phyloP scores from a whole-genome alignment of 2,329 filamentous ascomycete genomes.

The Zarea fungicola region DNA sequence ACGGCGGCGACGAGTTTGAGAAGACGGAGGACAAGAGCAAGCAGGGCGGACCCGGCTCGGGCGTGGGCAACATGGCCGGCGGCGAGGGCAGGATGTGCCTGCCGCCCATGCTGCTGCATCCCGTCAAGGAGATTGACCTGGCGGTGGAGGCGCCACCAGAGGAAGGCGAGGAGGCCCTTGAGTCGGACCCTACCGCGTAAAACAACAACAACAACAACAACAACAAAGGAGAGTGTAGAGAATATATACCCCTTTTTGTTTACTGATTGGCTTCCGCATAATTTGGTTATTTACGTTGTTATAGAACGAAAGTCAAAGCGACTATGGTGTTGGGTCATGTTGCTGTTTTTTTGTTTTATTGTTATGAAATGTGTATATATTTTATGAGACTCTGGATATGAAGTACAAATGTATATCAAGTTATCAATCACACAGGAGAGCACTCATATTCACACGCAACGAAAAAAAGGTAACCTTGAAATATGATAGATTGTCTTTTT shows the following conservation, averaged over 20 bases:
- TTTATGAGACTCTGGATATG: background rate
- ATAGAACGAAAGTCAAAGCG: background rate
- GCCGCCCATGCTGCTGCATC: constrained; percentile 84
- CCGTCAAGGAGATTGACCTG: constrained; percentile 70
- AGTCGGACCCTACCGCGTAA: constrained; percentile 43
- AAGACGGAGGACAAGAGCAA: constrained; percentile 48
- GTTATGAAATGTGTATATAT: background rate
- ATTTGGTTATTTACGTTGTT: background rate
- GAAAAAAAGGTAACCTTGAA: background rate
- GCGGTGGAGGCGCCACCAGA: constrained; percentile 54
- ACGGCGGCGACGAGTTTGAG: constrained; percentile 74
- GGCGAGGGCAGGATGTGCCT: constrained; percentile 86
- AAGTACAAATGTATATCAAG: background rate
- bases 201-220: background rate
- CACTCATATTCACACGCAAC: too few relatives aligned
- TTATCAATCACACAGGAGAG: too few relatives aligned
- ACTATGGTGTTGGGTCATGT: background rate
- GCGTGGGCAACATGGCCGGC: constrained; percentile 50
- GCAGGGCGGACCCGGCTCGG: constrained; percentile 41
- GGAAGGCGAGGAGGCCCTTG: constrained; percentile 36
- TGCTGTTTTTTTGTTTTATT: background rate
- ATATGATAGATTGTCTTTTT: background rate
- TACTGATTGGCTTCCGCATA: background rate
- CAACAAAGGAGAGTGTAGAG: too few relatives aligned
- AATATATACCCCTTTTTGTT: too few relatives aligned